Percentiles rank a stretch among this genome's conserved stretches.
These are phyloP conservation scores for Coemansia sp. DNA, from an alignment of 192 early-diverging fungal species.

Conservation along the genomic window DNA sequence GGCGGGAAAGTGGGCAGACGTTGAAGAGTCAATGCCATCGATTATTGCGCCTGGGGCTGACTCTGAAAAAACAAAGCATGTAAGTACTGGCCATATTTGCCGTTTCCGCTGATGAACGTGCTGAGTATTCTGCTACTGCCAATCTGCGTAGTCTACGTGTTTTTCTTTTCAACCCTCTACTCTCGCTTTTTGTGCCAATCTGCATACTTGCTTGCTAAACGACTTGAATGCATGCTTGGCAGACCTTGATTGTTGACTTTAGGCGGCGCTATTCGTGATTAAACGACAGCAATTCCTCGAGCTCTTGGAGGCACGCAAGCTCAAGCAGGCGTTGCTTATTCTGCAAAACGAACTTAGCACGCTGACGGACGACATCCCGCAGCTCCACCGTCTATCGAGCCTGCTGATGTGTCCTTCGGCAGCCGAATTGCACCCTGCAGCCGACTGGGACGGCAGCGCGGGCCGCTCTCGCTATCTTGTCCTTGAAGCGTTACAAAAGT, in stretches of 20 bases:
- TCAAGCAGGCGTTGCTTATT: conserved; percentile 73
- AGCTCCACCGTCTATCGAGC: conserved; percentile 73
- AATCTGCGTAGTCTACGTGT: not conserved
- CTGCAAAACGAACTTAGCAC: conserved; percentile 82
- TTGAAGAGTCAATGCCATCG: conserved; percentile 61
- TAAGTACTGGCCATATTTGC: conserved; percentile 17
- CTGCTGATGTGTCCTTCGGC: conserved; percentile 35
- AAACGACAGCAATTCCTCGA: conserved; percentile 93
- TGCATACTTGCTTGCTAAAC: not conserved
- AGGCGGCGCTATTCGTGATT: conserved; percentile 68
- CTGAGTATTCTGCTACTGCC: not conserved
- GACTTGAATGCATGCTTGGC: not conserved
- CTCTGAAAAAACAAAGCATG: conserved; percentile 9
- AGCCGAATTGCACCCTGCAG: conserved; percentile 68
- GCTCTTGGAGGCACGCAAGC: conserved; percentile 68
- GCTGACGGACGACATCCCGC: conserved; percentile 66
- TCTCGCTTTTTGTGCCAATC: not conserved
- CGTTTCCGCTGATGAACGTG: not conserved
- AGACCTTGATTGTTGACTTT: conserved; percentile 4
- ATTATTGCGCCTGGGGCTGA: conserved; percentile 25
- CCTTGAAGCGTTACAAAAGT: conserved; percentile 58
- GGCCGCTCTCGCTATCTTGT: conserved; percentile 53
- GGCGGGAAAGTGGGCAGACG: conserved; percentile 74
- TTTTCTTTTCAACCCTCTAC: no score
- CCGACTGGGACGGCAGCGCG: conserved; percentile 80